Evolutionary conservation across 257 asterid genomes (phyloP).

Genomic region (Fraxinus quadrangulata): DNA sequence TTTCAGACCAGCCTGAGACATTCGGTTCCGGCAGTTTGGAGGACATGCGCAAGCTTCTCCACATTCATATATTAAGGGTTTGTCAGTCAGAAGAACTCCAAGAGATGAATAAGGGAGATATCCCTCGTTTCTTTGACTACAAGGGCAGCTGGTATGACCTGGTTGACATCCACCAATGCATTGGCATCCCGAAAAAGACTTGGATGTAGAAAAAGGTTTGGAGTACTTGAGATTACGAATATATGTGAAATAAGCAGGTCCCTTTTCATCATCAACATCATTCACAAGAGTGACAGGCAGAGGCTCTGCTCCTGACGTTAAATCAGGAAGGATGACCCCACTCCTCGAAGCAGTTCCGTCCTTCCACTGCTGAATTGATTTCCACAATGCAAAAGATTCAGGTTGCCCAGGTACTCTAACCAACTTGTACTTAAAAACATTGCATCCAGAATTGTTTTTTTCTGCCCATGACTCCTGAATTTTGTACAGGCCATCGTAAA

Average conservation of each 20-base stretch:
- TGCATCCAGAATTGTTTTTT: constrained; percentile 69
- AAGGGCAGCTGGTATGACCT: constrained; percentile 66
- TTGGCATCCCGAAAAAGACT: constrained; percentile 56
- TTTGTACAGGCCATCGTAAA: constrained; percentile 85
- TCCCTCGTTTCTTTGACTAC: constrained; percentile 64
- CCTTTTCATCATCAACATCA: constrained; percentile 84
- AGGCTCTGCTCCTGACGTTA: constrained; percentile 75
- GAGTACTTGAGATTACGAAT: constrained; percentile 53
- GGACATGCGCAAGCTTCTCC: constrained; percentile 77
- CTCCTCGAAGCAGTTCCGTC: constrained; percentile 61
- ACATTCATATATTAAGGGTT: constrained; percentile 68
- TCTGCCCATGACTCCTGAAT: constrained; percentile 85
- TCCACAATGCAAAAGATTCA: constrained; percentile 77
- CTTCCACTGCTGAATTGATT: constrained; percentile 84
- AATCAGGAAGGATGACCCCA: constrained; percentile 79
- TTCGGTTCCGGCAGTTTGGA: constrained; percentile 68
- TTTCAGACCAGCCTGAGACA: constrained; percentile 71
- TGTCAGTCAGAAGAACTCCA: constrained; percentile 63
- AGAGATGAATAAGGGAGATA: constrained; percentile 61
- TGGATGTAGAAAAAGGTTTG: constrained; percentile 48
- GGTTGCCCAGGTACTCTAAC: constrained; percentile 84
- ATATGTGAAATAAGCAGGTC: constrained; percentile 86
- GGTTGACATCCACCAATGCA: constrained; percentile 88
- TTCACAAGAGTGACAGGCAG: constrained; percentile 82
- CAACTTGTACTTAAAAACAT: constrained; percentile 79